Percentiles rank a stretch among this genome's conserved stretches.
Evolutionary conservation across 106 monocot genomes (phyloP).

Genomic region (Hemerocallis citrina): DNA sequence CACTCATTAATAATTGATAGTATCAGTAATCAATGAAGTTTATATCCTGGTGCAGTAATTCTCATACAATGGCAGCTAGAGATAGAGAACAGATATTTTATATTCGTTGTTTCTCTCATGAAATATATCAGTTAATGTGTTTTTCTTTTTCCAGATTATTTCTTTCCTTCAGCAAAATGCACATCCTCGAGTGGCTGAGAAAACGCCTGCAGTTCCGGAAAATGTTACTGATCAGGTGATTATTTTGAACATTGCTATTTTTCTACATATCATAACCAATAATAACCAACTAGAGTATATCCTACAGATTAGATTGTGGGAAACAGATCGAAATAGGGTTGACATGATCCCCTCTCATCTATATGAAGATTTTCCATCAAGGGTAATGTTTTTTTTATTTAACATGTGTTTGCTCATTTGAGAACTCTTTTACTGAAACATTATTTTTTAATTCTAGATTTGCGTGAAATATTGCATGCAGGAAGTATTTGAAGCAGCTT

Average conservation of each 20-base stretch:
- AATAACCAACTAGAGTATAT: background rate
- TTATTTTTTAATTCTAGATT: background rate
- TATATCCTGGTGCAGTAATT: no score
- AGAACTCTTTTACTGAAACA: background rate
- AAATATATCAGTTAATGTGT: background rate
- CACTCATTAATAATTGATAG: background rate
- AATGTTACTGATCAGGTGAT: slow-evolving; percentile 99
- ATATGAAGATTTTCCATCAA: slow-evolving; percentile 97
- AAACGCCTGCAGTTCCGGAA: slow-evolving; percentile 80
- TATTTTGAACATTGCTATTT: background rate
- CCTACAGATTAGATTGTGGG: slow-evolving; percentile 93
- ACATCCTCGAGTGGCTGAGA: slow-evolving; percentile 91
- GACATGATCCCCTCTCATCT: slow-evolving; percentile 74
- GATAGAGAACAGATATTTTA: background rate
- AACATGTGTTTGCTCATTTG: background rate
- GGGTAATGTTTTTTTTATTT: slow-evolving; percentile 25
- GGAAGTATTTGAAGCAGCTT: slow-evolving; percentile 87
- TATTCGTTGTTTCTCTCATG: background rate
- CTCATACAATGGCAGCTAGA: background rate
- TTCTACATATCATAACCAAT: background rate
- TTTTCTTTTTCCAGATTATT: slow-evolving; percentile 57
- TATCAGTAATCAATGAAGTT: background rate
- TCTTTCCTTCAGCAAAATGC: slow-evolving; percentile 98
- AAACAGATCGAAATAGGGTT: slow-evolving; percentile 82
- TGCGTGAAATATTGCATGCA: slow-evolving; percentile 10